Evolutionary conservation across 2,329 filamentous ascomycete species (phyloP).

Genomic region (Ophiostoma quercus): DNA sequence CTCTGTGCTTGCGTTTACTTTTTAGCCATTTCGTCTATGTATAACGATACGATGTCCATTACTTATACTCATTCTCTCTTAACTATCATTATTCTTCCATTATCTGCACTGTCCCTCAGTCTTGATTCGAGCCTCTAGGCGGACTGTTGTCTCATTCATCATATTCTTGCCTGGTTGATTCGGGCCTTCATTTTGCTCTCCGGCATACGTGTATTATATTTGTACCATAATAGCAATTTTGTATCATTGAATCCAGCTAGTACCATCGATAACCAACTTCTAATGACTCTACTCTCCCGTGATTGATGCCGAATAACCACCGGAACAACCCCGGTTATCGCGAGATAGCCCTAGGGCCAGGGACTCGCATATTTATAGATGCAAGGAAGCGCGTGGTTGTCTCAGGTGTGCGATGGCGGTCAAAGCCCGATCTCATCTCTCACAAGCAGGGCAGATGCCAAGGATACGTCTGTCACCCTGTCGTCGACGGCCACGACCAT

Average conservation of each 20-base stretch:
- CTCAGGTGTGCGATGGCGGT: background rate
- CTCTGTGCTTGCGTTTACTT: too few relatives aligned
- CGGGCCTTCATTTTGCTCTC: background rate
- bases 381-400: background rate
- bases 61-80: background rate
- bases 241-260: background rate
- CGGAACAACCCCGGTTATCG: background rate
- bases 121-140: background rate
- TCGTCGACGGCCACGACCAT: too few relatives aligned
- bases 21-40: background rate
- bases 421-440: background rate
- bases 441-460: background rate
- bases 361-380: background rate
- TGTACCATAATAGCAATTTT: background rate
- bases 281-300: background rate
- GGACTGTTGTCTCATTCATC: background rate
- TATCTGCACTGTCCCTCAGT: background rate
- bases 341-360: constrained; percentile 4
- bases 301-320: background rate
- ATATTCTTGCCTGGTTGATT: background rate
- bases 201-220: background rate
- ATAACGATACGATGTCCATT: background rate
- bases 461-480: background rate
- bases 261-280: background rate
- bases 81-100: background rate